Evolutionary conservation across 106 monocot genomes (phyloP), one percentile per base, ranked within the genome.

Genomic region (Cymbidium sinense): DNA sequence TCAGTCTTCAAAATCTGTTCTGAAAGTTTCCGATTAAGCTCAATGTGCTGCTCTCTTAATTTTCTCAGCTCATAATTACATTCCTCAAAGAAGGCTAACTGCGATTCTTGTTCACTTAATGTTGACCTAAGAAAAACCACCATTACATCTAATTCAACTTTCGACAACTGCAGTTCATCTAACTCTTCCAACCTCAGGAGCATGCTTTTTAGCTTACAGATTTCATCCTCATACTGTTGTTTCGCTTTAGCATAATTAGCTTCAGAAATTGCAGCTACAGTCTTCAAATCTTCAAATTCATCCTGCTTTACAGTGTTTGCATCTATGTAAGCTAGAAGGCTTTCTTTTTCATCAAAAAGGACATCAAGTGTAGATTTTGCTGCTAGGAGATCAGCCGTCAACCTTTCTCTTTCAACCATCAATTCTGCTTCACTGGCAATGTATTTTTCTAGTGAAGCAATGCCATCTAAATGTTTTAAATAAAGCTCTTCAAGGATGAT

Each of bases 1-100:
- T 99, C 95, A 73, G 99, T 84, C 85, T 91, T 99, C 81, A 93
- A 71, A 84, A 78, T 91, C 77, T 95, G 99, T 73, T 95, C 95
- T 64, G 89, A 90, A 30, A 99, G 89, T 74, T 86, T 92, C 41
- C 79, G 79, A 28, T 73, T 83, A 25, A 99, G 87, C 55, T 87
- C 91, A 80, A 80, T 83, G 50, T 91, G 50, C 41, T 94, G 88
- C 73, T 86, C 88, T 78, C 76, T 83, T 77, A 92, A 77, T 69
- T 86, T 85, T 54, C 61, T 69, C 79, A 93, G 37, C 69, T 93
- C 85, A 44, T 2, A 25, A 29, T 41, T 61, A 64, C 67, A 81
- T 67, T 78, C 77, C 76, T 89, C 79, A 28, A 85, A 81, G 31
- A 89, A 81, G 76, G 79, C 77, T 41, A 88, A 78, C 5, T 76